phyloP scores from a whole-genome alignment of 2,329 filamentous ascomycete genomes.

The Hymenoscyphus albidus region DNA sequence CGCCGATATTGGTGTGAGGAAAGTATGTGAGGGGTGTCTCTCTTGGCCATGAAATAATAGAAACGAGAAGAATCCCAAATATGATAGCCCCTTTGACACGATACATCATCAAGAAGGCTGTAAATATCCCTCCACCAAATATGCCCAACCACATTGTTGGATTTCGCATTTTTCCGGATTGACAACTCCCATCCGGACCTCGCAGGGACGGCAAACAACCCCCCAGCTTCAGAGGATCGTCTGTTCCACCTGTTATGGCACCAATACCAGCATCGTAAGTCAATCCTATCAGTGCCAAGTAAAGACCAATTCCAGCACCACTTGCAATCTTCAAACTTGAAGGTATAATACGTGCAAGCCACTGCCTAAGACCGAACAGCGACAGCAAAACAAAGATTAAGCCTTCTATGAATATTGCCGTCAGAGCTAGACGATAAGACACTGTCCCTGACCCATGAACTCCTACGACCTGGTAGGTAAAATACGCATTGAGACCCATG shows the following conservation, averaged over 20 bases:
- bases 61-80: conserved; percentile 75
- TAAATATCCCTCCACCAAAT: conserved; percentile 79
- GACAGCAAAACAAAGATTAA: conserved; percentile 80
- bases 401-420: conserved; percentile 84
- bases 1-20: conserved; percentile 65
- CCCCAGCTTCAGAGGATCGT: conserved; percentile 70
- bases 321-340: conserved; percentile 83
- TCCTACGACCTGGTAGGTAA: conserved; percentile 74
- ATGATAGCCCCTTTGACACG: conserved; percentile 85
- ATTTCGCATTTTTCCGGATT: conserved; percentile 70
- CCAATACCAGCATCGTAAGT: conserved; percentile 83
- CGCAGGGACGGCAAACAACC: conserved; percentile 41
- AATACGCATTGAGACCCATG: conserved; percentile 85
- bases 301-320: conserved; percentile 80
- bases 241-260: conserved; percentile 62
- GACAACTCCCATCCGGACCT: conserved; percentile 53
- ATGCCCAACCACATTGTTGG: conserved; percentile 86
- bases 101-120: conserved; percentile 77
- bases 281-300: conserved; percentile 64
- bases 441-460: conserved; percentile 69
- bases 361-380: conserved; percentile 77
- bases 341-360: conserved; percentile 80
- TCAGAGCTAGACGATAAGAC: conserved; percentile 71
- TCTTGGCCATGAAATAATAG: conserved; percentile 84
- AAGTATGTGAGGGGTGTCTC: conserved; percentile 75